Evolutionary conservation across 1,139 yeast genomes (phyloP).

Genomic region (Pichia sp.): DNA sequence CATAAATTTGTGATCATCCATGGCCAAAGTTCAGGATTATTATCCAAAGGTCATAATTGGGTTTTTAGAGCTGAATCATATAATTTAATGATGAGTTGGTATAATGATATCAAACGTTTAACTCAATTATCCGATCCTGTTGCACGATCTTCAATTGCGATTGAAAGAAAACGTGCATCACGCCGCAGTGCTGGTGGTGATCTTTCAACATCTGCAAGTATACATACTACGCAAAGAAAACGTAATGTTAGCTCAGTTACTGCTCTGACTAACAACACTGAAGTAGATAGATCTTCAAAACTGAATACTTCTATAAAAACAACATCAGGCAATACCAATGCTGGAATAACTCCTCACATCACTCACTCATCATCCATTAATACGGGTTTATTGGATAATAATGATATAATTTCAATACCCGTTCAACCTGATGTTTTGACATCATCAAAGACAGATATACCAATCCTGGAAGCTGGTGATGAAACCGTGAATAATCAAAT

Average conservation of each 20-base stretch:
- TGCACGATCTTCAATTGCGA: slow-evolving; percentile 38
- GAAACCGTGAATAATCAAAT: slow-evolving; percentile 4
- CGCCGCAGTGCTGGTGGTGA: slow-evolving; percentile 12
- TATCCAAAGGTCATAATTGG: slow-evolving; percentile 83
- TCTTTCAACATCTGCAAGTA: slow-evolving; percentile 11
- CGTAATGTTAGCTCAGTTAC: slow-evolving; percentile 14
- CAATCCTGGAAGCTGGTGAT: not conserved
- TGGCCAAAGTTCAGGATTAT: slow-evolving; percentile 53
- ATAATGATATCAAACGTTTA: slow-evolving; percentile 61
- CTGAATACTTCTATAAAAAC: not conserved
- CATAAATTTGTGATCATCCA: slow-evolving; percentile 79
- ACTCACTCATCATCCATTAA: slow-evolving; percentile 9
- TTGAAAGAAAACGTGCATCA: slow-evolving; percentile 30
- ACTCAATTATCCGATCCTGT: slow-evolving; percentile 53
- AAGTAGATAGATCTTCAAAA: not conserved
- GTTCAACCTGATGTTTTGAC: slow-evolving; percentile 7
- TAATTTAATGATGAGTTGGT: slow-evolving; percentile 79
- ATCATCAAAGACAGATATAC: not conserved
- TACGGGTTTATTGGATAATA: slow-evolving; percentile 13
- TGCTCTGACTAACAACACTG: slow-evolving; percentile 10
- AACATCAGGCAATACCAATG: not conserved
- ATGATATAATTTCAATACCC: slow-evolving; percentile 17
- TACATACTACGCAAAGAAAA: slow-evolving; percentile 9
- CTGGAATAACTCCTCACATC: slow-evolving; percentile 4
- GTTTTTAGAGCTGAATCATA: slow-evolving; percentile 82